Evolutionary conservation across 2,329 filamentous ascomycete species (phyloP), one percentile per base, ranked within the genome.

Genomic region (Alternaria viburni): DNA sequence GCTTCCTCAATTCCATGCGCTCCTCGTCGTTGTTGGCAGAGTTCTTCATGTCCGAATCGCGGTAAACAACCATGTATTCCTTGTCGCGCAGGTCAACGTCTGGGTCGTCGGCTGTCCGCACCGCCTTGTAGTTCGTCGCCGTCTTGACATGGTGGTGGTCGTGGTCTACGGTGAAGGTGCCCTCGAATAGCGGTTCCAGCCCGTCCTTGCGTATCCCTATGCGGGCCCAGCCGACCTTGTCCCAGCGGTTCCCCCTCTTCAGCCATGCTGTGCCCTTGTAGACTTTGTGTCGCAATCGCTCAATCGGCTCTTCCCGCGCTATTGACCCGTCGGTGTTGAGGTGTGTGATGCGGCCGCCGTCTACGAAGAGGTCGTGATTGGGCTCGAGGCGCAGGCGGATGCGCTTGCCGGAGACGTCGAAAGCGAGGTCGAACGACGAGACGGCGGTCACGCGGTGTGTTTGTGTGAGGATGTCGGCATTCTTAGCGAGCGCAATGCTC

Each of bases 61-160:
- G 88, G 86, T 93, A 98, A 1, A 97, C 86, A 36, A 97, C 86
- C 94, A 99, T 96, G 75, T 88, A 91, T 65, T 97, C 92, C 30
- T 89, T 86, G 5, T 83, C 84, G 49, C 83, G 80, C 28, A 84
- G 76, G 30, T 86, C 81, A 8, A 92, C 78, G 25, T 86, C 83
- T 3, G 93, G 92, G 77, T 99, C 96, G 47, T 82, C 78, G 65
- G 93, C 88, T 74, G 69, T 30, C 88, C 90, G 59, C 49, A 92
- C 93, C 68, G 88, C 85, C 76, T 88, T 85, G 76, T 96, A 99
- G 65, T 89, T 90, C 26, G 86, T 86, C 66, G 87, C 87, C 26
- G 93, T 88, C 75, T 96, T 91, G 55, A 99, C 85, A 78, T 98
- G 93, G 80, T 99, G 93, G 71, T 94, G 89, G 75, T 97, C 89